Evolutionary conservation across 352 stramenopile genomes (phyloP).

Genomic region (Globisporangium radiosum): DNA sequence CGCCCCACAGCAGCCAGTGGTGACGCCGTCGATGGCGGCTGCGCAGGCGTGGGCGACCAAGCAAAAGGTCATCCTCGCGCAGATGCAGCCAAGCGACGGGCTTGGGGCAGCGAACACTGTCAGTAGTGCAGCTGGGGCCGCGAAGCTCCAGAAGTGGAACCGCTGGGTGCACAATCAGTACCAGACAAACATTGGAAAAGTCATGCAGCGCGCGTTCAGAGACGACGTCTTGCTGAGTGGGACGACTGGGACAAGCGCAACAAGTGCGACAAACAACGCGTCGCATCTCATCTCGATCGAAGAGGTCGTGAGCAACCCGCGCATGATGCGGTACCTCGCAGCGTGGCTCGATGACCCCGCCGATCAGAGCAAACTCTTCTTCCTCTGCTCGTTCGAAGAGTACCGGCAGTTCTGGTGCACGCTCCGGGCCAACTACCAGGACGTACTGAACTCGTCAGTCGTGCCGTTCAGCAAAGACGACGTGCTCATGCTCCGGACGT

Average conservation of each 20-base stretch:
- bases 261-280: constrained; percentile 22
- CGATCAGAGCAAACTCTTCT: constrained; percentile 78
- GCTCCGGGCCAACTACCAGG: constrained; percentile 53
- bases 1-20: constrained; percentile 1
- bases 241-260: constrained; percentile 2
- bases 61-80: constrained; percentile 61
- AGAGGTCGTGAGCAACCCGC: constrained; percentile 69
- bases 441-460: constrained; percentile 7
- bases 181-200: constrained; percentile 64
- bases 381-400: constrained; percentile 70
- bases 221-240: constrained; percentile 40
- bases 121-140: constrained; percentile 21
- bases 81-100: constrained; percentile 31
- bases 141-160: constrained; percentile 84
- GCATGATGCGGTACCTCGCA: constrained; percentile 79
- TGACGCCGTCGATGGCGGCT: constrained; percentile 38
- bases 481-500: constrained; percentile 75
- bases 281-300: constrained; percentile 62
- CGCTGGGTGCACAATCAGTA: constrained; percentile 72
- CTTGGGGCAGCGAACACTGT: constrained; percentile 10
- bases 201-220: constrained; percentile 58
- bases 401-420: constrained; percentile 73
- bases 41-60: constrained; percentile 68
- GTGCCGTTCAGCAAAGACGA: constrained; percentile 78
- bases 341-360: constrained; percentile 45